These are phyloP conservation scores for Odonthalia washingtoniensis DNA, from an alignment of 31 red algal genomes.

Conservation along the genomic window DNA sequence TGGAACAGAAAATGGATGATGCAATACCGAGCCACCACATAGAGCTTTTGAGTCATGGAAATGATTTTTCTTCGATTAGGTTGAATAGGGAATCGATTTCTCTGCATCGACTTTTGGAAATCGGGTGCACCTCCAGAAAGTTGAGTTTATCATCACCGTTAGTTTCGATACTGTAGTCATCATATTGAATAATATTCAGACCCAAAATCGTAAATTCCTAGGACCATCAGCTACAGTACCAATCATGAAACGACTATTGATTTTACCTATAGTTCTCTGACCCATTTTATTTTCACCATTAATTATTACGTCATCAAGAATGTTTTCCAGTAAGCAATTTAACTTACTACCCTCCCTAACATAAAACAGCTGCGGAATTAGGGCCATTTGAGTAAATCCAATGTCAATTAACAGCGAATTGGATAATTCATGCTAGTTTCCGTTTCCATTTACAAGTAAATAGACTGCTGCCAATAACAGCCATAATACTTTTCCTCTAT, in stretches of 20 bases:
- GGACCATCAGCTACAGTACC: slow-evolving; percentile 13
- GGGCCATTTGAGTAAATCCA: not conserved
- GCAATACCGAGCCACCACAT: not conserved
- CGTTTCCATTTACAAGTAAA: not conserved
- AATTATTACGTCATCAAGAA: slow-evolving; percentile 26
- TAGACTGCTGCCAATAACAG: slow-evolving; percentile 31
- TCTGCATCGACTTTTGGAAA: not conserved
- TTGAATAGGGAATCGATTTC: not conserved
- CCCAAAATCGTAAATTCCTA: slow-evolving; percentile 7
- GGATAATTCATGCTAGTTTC: not conserved
- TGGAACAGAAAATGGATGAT: not conserved
- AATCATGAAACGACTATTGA: not conserved
- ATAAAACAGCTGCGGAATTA: slow-evolving; percentile 25
- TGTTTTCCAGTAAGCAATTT: not conserved
- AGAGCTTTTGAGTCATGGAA: not conserved
- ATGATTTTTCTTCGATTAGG: too few species aligned
- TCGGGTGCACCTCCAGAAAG: not conserved
- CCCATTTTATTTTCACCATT: not conserved
- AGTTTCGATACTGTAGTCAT: too few species aligned
- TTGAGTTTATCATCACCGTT: too few species aligned
- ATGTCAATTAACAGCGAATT: too few species aligned
- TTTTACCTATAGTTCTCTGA: not conserved
- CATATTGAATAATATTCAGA: not conserved
- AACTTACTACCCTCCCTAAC: not conserved
- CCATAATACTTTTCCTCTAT: not conserved